Conservation (phyloP, 2,329 filamentous ascomycete species). For the Fusarium lyarnte region DNA sequence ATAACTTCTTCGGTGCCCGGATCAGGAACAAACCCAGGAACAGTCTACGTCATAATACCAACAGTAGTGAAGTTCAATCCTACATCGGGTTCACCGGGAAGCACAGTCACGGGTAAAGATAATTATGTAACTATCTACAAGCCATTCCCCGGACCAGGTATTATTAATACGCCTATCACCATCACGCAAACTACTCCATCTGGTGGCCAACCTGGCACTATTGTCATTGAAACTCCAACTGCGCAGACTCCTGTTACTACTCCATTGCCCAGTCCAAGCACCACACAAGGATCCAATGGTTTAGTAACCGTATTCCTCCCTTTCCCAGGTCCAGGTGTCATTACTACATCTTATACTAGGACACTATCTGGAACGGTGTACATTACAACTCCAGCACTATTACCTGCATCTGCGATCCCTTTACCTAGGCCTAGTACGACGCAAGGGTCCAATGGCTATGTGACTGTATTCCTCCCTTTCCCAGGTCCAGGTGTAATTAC, state of each 20-base stretch:
- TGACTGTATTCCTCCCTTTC: background rate
- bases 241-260: background rate
- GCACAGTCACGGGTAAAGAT: constrained; percentile 9
- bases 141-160: constrained; percentile 19
- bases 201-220: constrained; percentile 10
- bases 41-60: constrained; percentile 12
- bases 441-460: background rate
- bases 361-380: background rate
- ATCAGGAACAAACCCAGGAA: constrained; percentile 11
- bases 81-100: background rate
- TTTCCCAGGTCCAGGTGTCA: background rate
- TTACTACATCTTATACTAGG: background rate
- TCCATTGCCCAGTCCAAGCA: background rate
- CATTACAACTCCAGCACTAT: background rate
- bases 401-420: background rate
- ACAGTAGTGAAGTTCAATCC: background rate
- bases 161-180: constrained; percentile 16
- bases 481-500: background rate
- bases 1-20: background rate
- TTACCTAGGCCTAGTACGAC: background rate
- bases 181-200: constrained; percentile 6
- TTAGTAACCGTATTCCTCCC: background rate
- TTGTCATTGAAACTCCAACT: constrained; percentile 14
- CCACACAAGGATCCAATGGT: background rate
- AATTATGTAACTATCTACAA: constrained; percentile 20